Evolutionary conservation across 129 eudicot genomes (phyloP).

Genomic region (Dittrichia graveolens): DNA sequence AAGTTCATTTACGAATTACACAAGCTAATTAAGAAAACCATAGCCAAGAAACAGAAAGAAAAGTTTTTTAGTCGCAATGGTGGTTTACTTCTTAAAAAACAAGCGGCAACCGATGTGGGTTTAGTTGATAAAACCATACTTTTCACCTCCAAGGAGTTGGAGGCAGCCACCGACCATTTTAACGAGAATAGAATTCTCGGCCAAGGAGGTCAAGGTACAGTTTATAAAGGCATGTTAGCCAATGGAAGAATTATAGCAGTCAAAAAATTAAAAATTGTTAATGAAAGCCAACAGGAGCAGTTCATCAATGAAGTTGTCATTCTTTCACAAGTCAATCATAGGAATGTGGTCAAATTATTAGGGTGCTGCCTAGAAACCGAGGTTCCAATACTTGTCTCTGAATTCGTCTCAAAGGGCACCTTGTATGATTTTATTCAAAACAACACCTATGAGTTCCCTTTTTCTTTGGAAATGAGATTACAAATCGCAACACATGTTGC

Average conservation of each 20-base stretch:
- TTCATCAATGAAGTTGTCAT: constrained; percentile 17
- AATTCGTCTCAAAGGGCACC: constrained; percentile 18
- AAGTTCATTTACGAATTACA: background rate
- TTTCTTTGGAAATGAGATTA: constrained; percentile 15
- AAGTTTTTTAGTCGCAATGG: constrained; percentile 18
- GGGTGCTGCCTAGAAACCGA: constrained; percentile 18
- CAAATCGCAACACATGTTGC: constrained; percentile 3
- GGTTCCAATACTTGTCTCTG: constrained; percentile 17
- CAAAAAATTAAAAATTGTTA: constrained; percentile 5
- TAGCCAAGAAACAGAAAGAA: constrained; percentile 8
- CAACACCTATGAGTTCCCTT: background rate
- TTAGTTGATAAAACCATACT: constrained; percentile 13
- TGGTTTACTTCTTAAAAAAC: constrained; percentile 17
- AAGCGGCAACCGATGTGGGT: background rate
- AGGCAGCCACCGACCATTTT: constrained; percentile 10
- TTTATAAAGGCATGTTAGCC: constrained; percentile 13
- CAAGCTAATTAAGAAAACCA: constrained; percentile 15
- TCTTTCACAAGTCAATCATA: constrained; percentile 17
- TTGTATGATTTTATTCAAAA: constrained; percentile 16
- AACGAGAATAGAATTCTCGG: constrained; percentile 15
- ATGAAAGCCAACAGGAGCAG: constrained; percentile 1
- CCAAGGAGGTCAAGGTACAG: constrained; percentile 17
- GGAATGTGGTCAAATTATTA: constrained; percentile 2
- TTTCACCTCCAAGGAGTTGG: constrained; percentile 18
- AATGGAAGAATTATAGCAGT: constrained; percentile 15